A percentile compares a stretch with the other conserved stretches of the same genome.
Conservation (phyloP, 371 early-diverging fungal genomes). For the Batkoa obscura region DNA sequence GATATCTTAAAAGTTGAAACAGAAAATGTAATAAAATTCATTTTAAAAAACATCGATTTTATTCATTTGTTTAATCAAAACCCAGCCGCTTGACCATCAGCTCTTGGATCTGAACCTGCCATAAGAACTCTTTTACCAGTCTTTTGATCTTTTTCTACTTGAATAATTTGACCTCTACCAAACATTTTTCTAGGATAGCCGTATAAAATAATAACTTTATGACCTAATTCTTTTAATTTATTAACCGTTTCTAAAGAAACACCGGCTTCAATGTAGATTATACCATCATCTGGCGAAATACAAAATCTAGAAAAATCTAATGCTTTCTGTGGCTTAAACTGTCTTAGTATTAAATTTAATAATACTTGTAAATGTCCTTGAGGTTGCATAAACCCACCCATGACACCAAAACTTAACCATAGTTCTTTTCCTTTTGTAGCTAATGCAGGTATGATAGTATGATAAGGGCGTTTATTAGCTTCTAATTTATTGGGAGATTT, state of each 20-base stretch:
- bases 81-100: slow-evolving; percentile 41
- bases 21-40: too few species aligned
- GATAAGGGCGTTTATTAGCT: slow-evolving; percentile 59
- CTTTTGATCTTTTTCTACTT: slow-evolving; percentile 11
- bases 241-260: slow-evolving; percentile 17
- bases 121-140: slow-evolving; percentile 25
- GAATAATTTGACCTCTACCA: slow-evolving; percentile 57
- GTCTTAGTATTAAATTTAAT: slow-evolving; percentile 36
- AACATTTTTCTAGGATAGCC: slow-evolving; percentile 29
- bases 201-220: slow-evolving; percentile 20
- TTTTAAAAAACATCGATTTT: too few species aligned
- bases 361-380: slow-evolving; percentile 71
- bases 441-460: slow-evolving; percentile 67
- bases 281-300: slow-evolving; percentile 18
- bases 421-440: slow-evolving; percentile 18
- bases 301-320: slow-evolving; percentile 54
- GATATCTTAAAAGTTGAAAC: too few species aligned
- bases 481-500: slow-evolving; percentile 43
- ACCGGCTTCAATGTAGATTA: slow-evolving; percentile 42
- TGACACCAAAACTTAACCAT: slow-evolving; percentile 12
- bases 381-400: slow-evolving; percentile 32
- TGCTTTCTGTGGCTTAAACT: slow-evolving; percentile 37
- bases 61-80: too few species aligned
- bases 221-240: slow-evolving; percentile 31
- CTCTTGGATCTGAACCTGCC: slow-evolving; percentile 49